Base-by-base conservation (phyloP, 306 rosid genomes). In the Lathyrus tuberosus region DNA sequence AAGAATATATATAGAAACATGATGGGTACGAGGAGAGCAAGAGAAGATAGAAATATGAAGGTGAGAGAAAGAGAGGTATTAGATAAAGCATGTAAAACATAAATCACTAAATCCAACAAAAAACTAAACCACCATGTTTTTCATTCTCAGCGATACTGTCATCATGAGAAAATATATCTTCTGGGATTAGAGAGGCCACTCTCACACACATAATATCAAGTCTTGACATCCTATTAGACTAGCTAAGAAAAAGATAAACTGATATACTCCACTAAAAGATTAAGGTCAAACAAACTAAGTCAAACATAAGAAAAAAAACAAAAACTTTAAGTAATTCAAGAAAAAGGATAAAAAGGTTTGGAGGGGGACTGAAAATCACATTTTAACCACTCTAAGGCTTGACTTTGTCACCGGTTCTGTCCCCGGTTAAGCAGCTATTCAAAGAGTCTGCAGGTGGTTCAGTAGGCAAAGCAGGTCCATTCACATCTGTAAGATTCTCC, bases 371-470 rank as follows among this genome's bases (percentile, higher is more conserved):
- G 26, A 26, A 60, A 59, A 46, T 51, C 20, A 52, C 67, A 59
- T 22, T 5, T 53, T 22, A 53, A 52, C 14, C 31, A 10, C 10
- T 54, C 75, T 42, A 28, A 33, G 43, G 11, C n/a, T 15, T 28
- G 49, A 14, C 54, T 28, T 26, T 14, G 5, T 54, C 48, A 17
- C 48, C 17, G 44, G 41, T 75, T 58, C 15, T 14, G 8, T 44
- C 48, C 17, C 48, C 17, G 37, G 48, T 75, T 58, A 15, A 44
- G 64, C 61, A 11, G 58, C 46, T 47, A n/a, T 30, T 66, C 3
- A 61, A 49, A 24, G 72, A 62, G 76, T 73, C 49, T 53, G 64
- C 79, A 16, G 49, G 62, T 33, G 71, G 31, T 73, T 43, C 16
- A 38, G 20, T 7, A 24, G 26, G 22, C 22, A 20, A 8, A 18